Percentiles rank a stretch among this genome's conserved stretches.
These are phyloP conservation scores for Phytomonas sp. DNA, from an alignment of 208 protist genomes.

Conservation along the genomic window DNA sequence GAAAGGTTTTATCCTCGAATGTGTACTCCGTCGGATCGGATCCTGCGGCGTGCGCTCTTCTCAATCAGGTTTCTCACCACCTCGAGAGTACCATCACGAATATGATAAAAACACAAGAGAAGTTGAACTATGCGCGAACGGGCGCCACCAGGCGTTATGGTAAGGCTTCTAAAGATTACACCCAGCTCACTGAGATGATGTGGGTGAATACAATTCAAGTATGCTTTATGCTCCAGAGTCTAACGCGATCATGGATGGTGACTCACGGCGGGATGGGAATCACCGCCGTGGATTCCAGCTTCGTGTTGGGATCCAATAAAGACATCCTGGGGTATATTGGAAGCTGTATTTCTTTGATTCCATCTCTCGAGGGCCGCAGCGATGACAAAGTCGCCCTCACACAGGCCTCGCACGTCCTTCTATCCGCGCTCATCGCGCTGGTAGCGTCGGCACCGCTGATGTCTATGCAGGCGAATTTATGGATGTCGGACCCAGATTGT, in stretches of 20 bases:
- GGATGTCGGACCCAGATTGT: constrained; percentile 28
- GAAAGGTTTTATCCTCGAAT: neutral
- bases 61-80: constrained; percentile 20
- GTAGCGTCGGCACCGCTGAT: constrained; percentile 33
- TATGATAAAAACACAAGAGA: constrained; percentile 42
- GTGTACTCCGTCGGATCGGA: neutral
- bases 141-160: constrained; percentile 32
- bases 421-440: constrained; percentile 37
- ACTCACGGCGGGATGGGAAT: constrained; percentile 48
- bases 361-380: constrained; percentile 15
- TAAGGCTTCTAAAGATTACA: constrained; percentile 39
- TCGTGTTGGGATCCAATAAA: constrained; percentile 21
- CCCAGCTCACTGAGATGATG: constrained; percentile 27
- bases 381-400: constrained; percentile 7
- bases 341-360: constrained; percentile 35
- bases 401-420: constrained; percentile 23
- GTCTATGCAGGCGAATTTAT: constrained; percentile 39
- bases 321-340: constrained; percentile 49
- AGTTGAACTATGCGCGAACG: constrained; percentile 25
- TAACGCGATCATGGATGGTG: constrained; percentile 45
- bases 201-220: constrained; percentile 54
- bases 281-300: constrained; percentile 6
- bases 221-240: constrained; percentile 32
- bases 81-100: constrained; percentile 25
- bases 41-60: neutral